Percentiles rank a stretch among this genome's conserved stretches.
These are phyloP conservation scores for Sarcodon sp. DNA, from an alignment of 768 basidiomycete genomes.

Conservation along the genomic window DNA sequence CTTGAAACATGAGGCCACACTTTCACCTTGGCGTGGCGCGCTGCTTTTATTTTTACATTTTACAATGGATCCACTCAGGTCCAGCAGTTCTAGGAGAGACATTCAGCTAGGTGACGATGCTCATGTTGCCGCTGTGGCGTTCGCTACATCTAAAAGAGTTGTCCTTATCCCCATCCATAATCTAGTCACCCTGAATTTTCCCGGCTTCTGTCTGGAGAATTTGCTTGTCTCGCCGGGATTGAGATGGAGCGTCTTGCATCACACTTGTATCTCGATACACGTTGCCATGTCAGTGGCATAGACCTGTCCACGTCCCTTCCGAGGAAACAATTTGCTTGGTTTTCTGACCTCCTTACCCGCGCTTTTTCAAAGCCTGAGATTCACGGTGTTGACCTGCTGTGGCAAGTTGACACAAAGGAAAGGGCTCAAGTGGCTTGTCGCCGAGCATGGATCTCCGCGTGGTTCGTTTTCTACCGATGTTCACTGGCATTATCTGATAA, in stretches of 20 bases:
- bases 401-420: slow-evolving; percentile 14
- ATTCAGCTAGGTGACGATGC: slow-evolving; percentile 4
- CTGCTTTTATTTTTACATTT: too few relatives aligned
- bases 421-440: slow-evolving; percentile 15
- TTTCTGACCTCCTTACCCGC: slow-evolving; percentile 16
- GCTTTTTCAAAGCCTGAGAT: slow-evolving; percentile 7
- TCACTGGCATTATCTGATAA: not conserved
- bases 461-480: slow-evolving; percentile 10
- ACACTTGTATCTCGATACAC: slow-evolving; percentile 15
- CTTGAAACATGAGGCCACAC: too few relatives aligned
- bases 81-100: slow-evolving; percentile 4
- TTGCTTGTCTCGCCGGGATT: slow-evolving; percentile 20
- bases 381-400: slow-evolving; percentile 13
- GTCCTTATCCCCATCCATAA: slow-evolving; percentile 2
- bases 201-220: slow-evolving; percentile 8
- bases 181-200: not conserved
- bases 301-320: slow-evolving; percentile 21
- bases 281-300: slow-evolving; percentile 18
- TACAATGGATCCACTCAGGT: too few relatives aligned
- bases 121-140: slow-evolving; percentile 4
- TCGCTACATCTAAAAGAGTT: slow-evolving; percentile 4
- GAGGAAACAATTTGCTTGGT: slow-evolving; percentile 10
- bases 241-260: slow-evolving; percentile 22
- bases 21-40: too few relatives aligned
- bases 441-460: slow-evolving; percentile 27